Conservation (phyloP, 768 basidiomycete genomes). For the Tubosaeta sp. region DNA sequence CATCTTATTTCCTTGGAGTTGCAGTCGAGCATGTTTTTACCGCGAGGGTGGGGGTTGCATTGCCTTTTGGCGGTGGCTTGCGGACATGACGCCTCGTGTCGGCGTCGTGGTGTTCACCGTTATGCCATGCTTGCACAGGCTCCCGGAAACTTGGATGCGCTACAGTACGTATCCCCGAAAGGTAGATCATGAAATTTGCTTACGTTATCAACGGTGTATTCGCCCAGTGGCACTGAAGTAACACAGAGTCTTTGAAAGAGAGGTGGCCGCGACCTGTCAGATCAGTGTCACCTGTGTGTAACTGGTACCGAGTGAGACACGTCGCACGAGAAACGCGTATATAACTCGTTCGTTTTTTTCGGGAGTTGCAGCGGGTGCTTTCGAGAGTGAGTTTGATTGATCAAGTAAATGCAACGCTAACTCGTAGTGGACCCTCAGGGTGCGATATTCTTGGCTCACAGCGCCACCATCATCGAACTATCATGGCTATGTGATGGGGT, state of each 20-base stretch:
- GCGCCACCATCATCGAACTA: too few relatives aligned
- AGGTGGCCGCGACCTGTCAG: neutral
- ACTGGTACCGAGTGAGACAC: neutral
- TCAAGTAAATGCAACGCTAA: neutral
- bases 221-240: too few relatives aligned
- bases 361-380: neutral
- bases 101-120: too few relatives aligned
- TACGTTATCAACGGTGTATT: neutral
- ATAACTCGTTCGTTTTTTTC: neutral
- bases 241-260: neutral
- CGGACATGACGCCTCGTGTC: too few relatives aligned
- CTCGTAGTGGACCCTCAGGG: neutral
- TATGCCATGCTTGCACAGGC: neutral
- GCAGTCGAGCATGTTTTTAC: neutral
- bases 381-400: neutral
- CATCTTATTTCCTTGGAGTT: neutral
- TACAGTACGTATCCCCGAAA: too few relatives aligned
- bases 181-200: constrained; percentile 6
- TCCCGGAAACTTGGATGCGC: neutral
- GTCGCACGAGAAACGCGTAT: neutral
- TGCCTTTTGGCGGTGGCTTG: neutral
- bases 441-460: neutral
- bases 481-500: too few relatives aligned
- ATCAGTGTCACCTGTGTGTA: neutral
- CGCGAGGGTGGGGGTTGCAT: neutral